These are phyloP conservation scores for Spizellomyces punctatus DNA, from an alignment of 192 early-diverging fungal species.

Conservation along the genomic window DNA sequence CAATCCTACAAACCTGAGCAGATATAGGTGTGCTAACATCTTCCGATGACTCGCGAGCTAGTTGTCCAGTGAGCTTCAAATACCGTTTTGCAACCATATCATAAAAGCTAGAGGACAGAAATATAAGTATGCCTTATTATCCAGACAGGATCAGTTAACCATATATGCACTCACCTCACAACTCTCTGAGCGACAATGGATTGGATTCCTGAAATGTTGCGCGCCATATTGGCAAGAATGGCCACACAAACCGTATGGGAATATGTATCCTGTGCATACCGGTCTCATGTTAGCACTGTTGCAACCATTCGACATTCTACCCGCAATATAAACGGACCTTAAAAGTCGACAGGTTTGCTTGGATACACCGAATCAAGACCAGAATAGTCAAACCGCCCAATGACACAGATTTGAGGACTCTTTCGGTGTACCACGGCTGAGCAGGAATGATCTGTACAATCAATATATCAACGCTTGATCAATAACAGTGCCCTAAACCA, in stretches of 20 bases:
- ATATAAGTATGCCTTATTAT: conserved; percentile 5
- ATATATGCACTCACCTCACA: conserved; percentile 49
- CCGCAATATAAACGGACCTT: conserved; percentile 35
- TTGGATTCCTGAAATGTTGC: conserved; percentile 59
- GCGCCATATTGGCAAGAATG: conserved; percentile 68
- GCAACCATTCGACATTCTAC: background rate
- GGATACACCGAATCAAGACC: conserved; percentile 67
- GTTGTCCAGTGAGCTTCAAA: conserved; percentile 52
- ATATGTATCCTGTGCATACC: conserved; percentile 58
- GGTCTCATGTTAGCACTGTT: background rate
- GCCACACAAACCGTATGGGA: conserved; percentile 69
- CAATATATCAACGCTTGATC: background rate
- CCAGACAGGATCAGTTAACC: background rate
- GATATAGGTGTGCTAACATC: background rate
- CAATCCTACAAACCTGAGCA: background rate
- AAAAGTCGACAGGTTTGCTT: conserved; percentile 67
- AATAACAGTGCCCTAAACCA: background rate
- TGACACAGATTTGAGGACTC: conserved; percentile 64
- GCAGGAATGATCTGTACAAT: conserved; percentile 53
- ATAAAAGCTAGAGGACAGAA: conserved; percentile 50
- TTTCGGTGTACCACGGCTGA: conserved; percentile 73
- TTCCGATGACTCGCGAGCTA: conserved; percentile 1
- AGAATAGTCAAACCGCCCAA: conserved; percentile 68
- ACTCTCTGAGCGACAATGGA: conserved; percentile 72
- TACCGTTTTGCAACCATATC: conserved; percentile 69